phyloP scores from a whole-genome alignment of 805 yeast species.

The Lipomyces mesembrius region DNA sequence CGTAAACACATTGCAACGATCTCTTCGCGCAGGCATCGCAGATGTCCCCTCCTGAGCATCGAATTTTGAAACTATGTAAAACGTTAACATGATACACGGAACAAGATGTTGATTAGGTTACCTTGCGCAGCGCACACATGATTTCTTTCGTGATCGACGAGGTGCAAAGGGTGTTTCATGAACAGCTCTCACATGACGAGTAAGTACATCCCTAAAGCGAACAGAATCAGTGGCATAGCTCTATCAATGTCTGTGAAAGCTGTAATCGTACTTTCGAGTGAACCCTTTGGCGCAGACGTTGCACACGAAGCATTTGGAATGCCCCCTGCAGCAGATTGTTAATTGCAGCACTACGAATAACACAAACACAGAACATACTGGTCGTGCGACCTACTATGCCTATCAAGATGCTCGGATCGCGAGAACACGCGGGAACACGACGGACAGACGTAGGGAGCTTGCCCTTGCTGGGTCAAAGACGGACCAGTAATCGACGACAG shows the following conservation, averaged over 20 bases:
- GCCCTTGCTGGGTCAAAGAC: background rate
- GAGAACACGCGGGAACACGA: conserved; percentile 13
- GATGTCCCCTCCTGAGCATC: conserved; percentile 39
- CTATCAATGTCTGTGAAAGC: background rate
- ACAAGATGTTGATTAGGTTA: background rate
- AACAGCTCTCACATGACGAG: conserved; percentile 31
- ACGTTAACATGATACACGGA: conserved; percentile 1
- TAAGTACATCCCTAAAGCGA: conserved; percentile 19
- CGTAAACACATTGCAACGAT: conserved; percentile 32
- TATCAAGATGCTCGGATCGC: conserved; percentile 16
- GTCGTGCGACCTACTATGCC: conserved; percentile 12
- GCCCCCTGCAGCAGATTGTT: background rate
- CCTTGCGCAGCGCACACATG: conserved; percentile 30
- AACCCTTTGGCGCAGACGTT: conserved; percentile 23
- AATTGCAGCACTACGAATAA: background rate
- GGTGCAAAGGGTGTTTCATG: conserved; percentile 29
- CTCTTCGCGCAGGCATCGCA: conserved; percentile 39
- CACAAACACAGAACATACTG: background rate
- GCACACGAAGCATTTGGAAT: conserved; percentile 15
- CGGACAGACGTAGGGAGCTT: conserved; percentile 11
- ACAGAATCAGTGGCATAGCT: background rate
- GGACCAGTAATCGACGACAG: background rate
- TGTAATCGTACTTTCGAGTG: conserved; percentile 20
- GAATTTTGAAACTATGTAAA: conserved; percentile 32
- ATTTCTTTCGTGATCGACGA: conserved; percentile 28